Percentiles rank a stretch among this genome's conserved stretches.
Evolutionary conservation across 2,329 filamentous ascomycete genomes (phyloP).

Genomic region (Pseudogymnoascus sp.): DNA sequence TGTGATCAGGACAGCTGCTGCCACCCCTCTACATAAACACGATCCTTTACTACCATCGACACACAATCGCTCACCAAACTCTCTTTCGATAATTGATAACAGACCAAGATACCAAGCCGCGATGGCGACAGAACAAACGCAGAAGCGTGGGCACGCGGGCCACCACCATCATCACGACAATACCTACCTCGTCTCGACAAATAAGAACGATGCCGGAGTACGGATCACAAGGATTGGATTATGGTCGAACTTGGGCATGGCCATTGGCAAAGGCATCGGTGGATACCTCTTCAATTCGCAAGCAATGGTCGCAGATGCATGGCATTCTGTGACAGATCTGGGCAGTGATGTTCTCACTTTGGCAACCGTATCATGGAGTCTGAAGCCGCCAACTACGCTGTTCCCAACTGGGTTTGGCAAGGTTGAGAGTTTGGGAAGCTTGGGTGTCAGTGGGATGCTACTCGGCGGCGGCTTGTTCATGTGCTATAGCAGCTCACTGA

Average conservation of each 20-base stretch:
- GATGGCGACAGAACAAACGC: conserved; percentile 27
- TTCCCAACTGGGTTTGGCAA: conserved; percentile 95
- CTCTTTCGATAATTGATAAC: not conserved
- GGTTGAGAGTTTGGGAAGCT: conserved; percentile 88
- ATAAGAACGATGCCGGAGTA: conserved; percentile 88
- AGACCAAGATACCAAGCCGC: conserved; percentile 11
- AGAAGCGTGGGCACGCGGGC: conserved; percentile 37
- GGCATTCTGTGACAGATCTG: conserved; percentile 91
- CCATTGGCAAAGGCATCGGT: conserved; percentile 82
- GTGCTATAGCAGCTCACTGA: conserved; percentile 67
- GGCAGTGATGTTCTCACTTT: conserved; percentile 92
- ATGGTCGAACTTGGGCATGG: conserved; percentile 88
- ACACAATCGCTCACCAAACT: not conserved
- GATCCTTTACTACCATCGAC: not conserved
- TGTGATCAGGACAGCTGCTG: conserved; percentile 3
- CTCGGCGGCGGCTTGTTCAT: conserved; percentile 87
- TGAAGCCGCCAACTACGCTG: conserved; percentile 71
- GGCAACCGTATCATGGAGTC: conserved; percentile 86
- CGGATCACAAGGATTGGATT: conserved; percentile 86
- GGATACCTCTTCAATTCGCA: conserved; percentile 95
- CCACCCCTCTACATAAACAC: conserved; percentile 5
- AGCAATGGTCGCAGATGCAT: conserved; percentile 84
- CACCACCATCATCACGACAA: conserved; percentile 75
- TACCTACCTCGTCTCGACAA: conserved; percentile 68
- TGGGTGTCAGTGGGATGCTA: conserved; percentile 88